Evolutionary conservation across 192 early-diverging fungal genomes (phyloP), one percentile per base, ranked within the genome.

Genomic region (Lobosporangium transversale): DNA sequence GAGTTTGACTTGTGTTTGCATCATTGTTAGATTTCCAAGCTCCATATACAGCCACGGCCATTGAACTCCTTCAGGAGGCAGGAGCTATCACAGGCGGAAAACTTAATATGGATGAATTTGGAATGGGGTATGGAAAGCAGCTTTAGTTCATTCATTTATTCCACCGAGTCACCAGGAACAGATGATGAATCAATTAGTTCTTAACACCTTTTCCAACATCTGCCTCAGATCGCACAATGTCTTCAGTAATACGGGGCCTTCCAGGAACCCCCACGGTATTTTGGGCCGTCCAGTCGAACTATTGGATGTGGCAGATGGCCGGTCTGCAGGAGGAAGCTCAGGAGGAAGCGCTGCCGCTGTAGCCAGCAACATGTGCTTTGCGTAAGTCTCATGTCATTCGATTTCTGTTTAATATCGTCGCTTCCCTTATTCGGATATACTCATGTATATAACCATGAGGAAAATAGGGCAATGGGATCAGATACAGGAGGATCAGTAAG

Each of bases 401-500:
- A 11, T 31, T 58, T 4, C 33, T 35, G 35, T 20, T 20, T 30
- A 17, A 4, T 2, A 3, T 20, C 4, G 45, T n/a, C 20, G 8
- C n/a, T 40, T 40, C 8, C 37, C 7, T 40, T 14, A n/a, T n/a
- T n/a, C n/a, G n/a, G n/a, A n/a, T n/a, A n/a, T n/a, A n/a, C n/a
- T n/a, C n/a, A n/a, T n/a, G n/a, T n/a, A n/a, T n/a, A n/a, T n/a
- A n/a, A n/a, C n/a, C 35, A 33, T 1, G 26, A 29, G 6, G 51
- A 15, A 29, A 10, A 50, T 68, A 94, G 91, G 15, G 93, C 94
- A 0, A 58, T 98, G 35, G 96, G 96, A 2, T 96, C 95, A 2
- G 96, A 98, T 57, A 98, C 96, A 1, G 96, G 96, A 53, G 96
- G 96, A 15, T 96, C 94, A 4, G 93, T 98, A n/a, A 80, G 96